A percentile compares a stretch with the other conserved stretches of the same genome.
Evolutionary conservation across 306 rosid genomes (phyloP).

Genomic region (Medicago truncatula): DNA sequence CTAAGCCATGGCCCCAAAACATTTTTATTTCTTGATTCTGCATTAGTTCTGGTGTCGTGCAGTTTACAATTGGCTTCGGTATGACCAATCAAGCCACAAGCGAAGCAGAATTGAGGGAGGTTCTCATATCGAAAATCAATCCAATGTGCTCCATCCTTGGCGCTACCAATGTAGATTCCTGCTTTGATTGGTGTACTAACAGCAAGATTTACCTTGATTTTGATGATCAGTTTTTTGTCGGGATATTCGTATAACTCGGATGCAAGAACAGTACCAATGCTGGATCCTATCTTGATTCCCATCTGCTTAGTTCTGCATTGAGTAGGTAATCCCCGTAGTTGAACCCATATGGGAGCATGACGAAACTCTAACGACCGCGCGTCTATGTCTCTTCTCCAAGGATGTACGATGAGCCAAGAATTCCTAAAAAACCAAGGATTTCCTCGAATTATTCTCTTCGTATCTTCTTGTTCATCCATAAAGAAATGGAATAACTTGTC

Average conservation of each 20-base stretch:
- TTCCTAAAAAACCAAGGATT: background rate
- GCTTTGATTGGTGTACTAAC: background rate
- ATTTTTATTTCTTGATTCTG: background rate
- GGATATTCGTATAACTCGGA: background rate
- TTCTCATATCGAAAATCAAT: background rate
- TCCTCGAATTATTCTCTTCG: background rate
- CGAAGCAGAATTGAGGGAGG: background rate
- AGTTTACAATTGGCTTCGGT: background rate
- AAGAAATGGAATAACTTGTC: background rate
- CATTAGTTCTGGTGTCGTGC: background rate
- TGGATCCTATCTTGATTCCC: background rate
- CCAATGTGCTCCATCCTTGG: background rate
- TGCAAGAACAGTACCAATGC: background rate
- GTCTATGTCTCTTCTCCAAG: background rate
- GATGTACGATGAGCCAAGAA: background rate
- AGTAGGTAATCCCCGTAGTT: background rate
- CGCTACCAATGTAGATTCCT: background rate
- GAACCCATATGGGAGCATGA: background rate
- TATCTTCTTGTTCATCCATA: background rate
- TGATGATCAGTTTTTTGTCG: background rate
- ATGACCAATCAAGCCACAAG: background rate
- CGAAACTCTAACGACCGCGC: background rate
- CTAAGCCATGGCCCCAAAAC: background rate
- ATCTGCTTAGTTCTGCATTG: background rate
- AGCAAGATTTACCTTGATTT: too few species aligned